Conservation (phyloP, 2,329 filamentous ascomycete species). For the Cadophora luteo-olivacea region DNA sequence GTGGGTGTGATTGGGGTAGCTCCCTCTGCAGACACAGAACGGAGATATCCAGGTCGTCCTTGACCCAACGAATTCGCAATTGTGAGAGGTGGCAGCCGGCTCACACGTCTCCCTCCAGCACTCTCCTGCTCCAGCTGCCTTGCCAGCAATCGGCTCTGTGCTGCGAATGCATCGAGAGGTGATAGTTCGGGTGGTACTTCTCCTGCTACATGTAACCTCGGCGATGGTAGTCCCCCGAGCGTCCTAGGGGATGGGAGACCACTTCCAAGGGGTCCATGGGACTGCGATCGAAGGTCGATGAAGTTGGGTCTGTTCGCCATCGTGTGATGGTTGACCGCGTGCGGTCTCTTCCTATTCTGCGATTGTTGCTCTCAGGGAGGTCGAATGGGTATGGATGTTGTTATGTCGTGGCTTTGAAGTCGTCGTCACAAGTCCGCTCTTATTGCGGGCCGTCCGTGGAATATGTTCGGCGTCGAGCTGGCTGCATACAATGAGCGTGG, state of each 20-base stretch:
- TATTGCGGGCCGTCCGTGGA: conserved; percentile 3
- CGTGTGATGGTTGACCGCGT: conserved; percentile 19
- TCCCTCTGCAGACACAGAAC: conserved; percentile 70
- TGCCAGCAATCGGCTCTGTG: conserved; percentile 87
- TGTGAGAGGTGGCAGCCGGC: conserved; percentile 82
- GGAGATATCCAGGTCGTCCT: conserved; percentile 81
- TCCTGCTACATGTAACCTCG: conserved; percentile 77
- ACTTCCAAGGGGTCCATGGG: conserved; percentile 37
- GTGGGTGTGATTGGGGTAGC: conserved; percentile 45
- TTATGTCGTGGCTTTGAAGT: neutral
- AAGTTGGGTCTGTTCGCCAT: conserved; percentile 43
- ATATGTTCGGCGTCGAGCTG: neutral
- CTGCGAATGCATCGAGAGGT: conserved; percentile 91
- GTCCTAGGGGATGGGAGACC: conserved; percentile 35
- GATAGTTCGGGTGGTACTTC: conserved; percentile 89
- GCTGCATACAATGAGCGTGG: conserved; percentile 7
- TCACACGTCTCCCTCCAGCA: conserved; percentile 78
- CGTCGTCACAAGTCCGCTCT: conserved; percentile 4
- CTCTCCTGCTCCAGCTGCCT: conserved; percentile 83
- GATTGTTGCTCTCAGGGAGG: neutral
- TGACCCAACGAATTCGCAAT: conserved; percentile 83
- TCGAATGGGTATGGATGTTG: conserved; percentile 5
- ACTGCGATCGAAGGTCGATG: conserved; percentile 44
- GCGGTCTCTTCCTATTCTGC: neutral
- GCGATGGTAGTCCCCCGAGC: conserved; percentile 55